Conservation (phyloP, 495 filamentous ascomycete genomes). For the Gamarada debralockiae region DNA sequence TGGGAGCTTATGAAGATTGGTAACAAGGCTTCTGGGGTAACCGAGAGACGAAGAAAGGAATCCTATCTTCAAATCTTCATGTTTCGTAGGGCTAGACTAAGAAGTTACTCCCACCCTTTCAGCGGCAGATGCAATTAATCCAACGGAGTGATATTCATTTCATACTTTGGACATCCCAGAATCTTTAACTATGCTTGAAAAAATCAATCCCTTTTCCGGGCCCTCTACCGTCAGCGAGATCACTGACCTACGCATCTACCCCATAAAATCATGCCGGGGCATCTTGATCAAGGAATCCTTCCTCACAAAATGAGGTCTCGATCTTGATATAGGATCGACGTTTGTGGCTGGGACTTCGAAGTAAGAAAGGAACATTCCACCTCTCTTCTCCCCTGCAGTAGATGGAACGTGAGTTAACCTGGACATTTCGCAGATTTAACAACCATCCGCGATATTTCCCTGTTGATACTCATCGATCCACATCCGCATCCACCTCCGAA, state of each 20-base stretch:
- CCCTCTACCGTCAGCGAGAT: neutral
- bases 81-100: too few species aligned
- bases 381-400: too few species aligned
- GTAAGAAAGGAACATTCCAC: neutral
- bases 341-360: constrained; percentile 8
- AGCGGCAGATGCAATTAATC: too few species aligned
- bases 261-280: constrained; percentile 14
- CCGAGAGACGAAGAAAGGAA: too few species aligned
- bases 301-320: constrained; percentile 5
- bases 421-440: constrained; percentile 6
- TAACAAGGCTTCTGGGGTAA: too few species aligned
- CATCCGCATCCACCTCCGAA: constrained; percentile 1
- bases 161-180: too few species aligned
- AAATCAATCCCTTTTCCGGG: constrained; percentile 3
- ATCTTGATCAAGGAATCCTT: constrained; percentile 1
- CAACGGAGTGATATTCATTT: too few species aligned
- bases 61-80: too few species aligned
- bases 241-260: constrained; percentile 7
- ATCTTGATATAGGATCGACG: constrained; percentile 10
- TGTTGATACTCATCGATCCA: constrained; percentile 2
- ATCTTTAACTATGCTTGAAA: constrained; percentile 1
- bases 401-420: too few species aligned
- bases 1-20: too few species aligned
- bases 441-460: constrained; percentile 9
- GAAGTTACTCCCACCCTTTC: too few species aligned